Percentiles rank a stretch among this genome's conserved stretches.
Evolutionary conservation across 148 eudicot species (phyloP).

Genomic region (Pouteria glomerata): DNA sequence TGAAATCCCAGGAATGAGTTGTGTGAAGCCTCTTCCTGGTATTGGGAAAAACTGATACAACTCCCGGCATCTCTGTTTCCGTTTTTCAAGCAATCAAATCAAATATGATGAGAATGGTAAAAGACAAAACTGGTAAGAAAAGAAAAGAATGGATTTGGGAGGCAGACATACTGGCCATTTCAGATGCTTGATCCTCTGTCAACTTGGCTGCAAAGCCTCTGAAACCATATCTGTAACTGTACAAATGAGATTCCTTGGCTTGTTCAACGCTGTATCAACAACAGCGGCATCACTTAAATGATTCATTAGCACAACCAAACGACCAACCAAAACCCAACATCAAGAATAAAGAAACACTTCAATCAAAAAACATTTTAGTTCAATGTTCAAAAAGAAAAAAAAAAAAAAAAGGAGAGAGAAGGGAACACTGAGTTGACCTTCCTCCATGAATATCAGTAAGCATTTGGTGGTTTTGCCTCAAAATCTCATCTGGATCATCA

Average conservation of each 20-base stretch:
- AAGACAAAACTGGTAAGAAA: not conserved
- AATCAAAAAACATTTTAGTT: not conserved
- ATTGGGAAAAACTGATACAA: slow-evolving; percentile 48
- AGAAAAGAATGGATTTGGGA: not conserved
- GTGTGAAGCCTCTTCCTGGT: slow-evolving; percentile 40
- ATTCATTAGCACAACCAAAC: not conserved
- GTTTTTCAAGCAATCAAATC: not conserved
- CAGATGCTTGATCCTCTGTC: slow-evolving; percentile 39
- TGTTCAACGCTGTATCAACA: slow-evolving; percentile 29
- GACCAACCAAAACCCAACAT: not conserved
- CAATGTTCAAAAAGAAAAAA: slow-evolving; percentile 4
- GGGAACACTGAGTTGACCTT: slow-evolving; percentile 19
- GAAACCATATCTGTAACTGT: slow-evolving; percentile 51
- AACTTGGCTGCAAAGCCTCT: slow-evolving; percentile 54
- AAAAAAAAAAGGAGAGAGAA: not conserved
- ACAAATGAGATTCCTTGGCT: slow-evolving; percentile 44
- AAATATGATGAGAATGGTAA: not conserved
- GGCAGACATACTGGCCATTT: slow-evolving; percentile 29
- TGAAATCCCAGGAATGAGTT: slow-evolving; percentile 61
- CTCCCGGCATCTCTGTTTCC: slow-evolving; percentile 46
- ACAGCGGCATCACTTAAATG: not conserved
- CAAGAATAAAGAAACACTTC: not conserved
- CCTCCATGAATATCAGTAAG: slow-evolving; percentile 39
- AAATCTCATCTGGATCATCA: slow-evolving; percentile 47
- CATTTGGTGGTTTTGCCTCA: slow-evolving; percentile 40